Percentiles rank a stretch among this genome's conserved stretches.
phyloP scores from a whole-genome alignment of 1,139 yeast genomes.

The Lodderomyces oxycetoniae region DNA sequence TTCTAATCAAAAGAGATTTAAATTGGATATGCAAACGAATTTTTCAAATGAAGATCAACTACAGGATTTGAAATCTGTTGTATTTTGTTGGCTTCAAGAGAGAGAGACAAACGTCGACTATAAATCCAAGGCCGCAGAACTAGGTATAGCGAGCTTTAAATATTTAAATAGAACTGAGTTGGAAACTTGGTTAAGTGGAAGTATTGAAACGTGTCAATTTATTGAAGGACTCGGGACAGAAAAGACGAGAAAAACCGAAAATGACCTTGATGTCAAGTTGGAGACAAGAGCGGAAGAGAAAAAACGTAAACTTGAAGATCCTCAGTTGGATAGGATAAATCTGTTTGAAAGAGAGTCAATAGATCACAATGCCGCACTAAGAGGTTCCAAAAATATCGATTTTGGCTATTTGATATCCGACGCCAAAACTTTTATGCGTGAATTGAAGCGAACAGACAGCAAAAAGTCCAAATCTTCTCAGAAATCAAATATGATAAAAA shows the following conservation, averaged over 20 bases:
- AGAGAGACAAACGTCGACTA: slow-evolving; percentile 81
- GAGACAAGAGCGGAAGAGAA: slow-evolving; percentile 5
- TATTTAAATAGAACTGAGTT: slow-evolving; percentile 85
- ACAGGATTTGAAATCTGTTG: slow-evolving; percentile 57
- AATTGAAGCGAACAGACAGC: slow-evolving; percentile 37
- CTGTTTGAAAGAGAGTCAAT: slow-evolving; percentile 61
- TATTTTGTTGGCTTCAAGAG: slow-evolving; percentile 76
- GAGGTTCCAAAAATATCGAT: slow-evolving; percentile 73
- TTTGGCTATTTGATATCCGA: slow-evolving; percentile 72
- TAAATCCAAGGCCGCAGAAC: slow-evolving; percentile 63
- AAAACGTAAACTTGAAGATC: slow-evolving; percentile 43
- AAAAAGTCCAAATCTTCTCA: slow-evolving; percentile 15
- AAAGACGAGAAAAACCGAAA: slow-evolving; percentile 4
- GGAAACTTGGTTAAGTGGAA: slow-evolving; percentile 74
- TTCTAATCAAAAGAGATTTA: slow-evolving; percentile 16
- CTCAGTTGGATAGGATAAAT: slow-evolving; percentile 50
- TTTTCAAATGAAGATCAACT: slow-evolving; percentile 50
- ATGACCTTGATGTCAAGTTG: too few species aligned
- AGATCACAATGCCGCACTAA: slow-evolving; percentile 75
- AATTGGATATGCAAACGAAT: slow-evolving; percentile 48
- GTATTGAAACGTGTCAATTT: slow-evolving; percentile 53
- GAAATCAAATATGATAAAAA: slow-evolving; percentile 21
- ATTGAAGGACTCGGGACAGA: slow-evolving; percentile 19
- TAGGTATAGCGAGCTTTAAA: slow-evolving; percentile 65
- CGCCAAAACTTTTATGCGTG: slow-evolving; percentile 58